Base-by-base conservation (phyloP, 768 basidiomycete genomes). In the Tylopilus balloui region DNA sequence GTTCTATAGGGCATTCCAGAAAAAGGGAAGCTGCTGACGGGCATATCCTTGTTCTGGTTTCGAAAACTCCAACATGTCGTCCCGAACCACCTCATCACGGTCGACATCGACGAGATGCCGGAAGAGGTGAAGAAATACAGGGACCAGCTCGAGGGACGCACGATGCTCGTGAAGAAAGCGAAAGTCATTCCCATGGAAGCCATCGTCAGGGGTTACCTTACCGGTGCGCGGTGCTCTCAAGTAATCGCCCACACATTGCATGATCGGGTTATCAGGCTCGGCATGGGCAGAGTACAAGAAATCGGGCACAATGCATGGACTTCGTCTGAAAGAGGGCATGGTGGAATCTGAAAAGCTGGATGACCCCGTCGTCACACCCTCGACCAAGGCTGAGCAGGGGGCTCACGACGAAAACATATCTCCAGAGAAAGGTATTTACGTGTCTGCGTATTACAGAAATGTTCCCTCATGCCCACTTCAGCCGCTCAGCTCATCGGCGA, bases 1-100 rank as follows among this genome's bases (percentile, higher is more conserved):
- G 14, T 36, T 39, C 15, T 24, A 23, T 55, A 99, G 95, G 94
- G 92, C 7, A 92, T 99, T 53, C 93, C 95, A 14, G 83, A 84
- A 54, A 99, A 99, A 66, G 95, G 96, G 47, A 83, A 82, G 60
- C 77, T 96, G 28, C 75, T 99, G 40, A 96, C 93, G 8, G 73
- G 84, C 48, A 83, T 97, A 53, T 98, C 96, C 15, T 73, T 89
- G 45, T 97, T 94, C 75, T 99, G 95, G 95, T 99, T 98, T 70
- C 69, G 84, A 45, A 86, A 86, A 66, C 82, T 98, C 23, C 69
- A 69, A 23, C 64, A 82, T 42, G 80, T 95, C 61, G 81, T 95
- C 54, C 88, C 90, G 5, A 92, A 94, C 68, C 96, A 99, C 64
- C 80, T 97, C 60, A 76, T 95, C 45, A 88, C 90, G 0, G 79